Base-by-base conservation (phyloP, 768 basidiomycete species). In the Lactifluus volemus region DNA sequence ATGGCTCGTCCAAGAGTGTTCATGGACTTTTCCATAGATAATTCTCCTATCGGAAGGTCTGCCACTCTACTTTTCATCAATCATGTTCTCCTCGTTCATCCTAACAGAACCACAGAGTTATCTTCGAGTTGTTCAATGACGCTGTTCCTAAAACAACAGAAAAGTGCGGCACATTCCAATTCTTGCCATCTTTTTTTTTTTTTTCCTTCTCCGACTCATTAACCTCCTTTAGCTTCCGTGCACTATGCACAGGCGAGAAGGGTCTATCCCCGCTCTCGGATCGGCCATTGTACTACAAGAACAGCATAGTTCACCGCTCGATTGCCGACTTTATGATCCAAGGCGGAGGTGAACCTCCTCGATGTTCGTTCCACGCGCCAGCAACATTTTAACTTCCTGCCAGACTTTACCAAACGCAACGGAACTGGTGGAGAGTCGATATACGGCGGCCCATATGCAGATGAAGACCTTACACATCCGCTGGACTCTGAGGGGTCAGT, bases 381-480 rank as follows among this genome's bases (percentile, higher is more conserved):
- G 10, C 14, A 49, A 12, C 29, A 9, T 48, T 30, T 21, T 19
- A 42, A 19, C 34, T 12, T 10, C 29, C 6, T 34, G n/a, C 44
- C 11, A 82, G 89, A 92, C 72, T 89, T 90, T 63, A 89, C 88
- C 0, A 85, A 85, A 63, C 80, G 83, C 59, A 91, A 88, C 62
- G 89, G 91, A 7, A 81, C 79, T 2, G 91, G 91, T 25, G 89
- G 91, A 29, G 88, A 90, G 72, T 87, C 85, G 29, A 89, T 92
- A 56, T 92, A 90, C 67, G 88, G 88, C 0, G 78, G 78, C 6
- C 77, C 81, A 29, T 95, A 94, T 65, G 73, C 77, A 11, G 92
- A 95, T 68, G 92, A 95, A 72, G 82, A 91, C 69, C 74, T 92
- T 36, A 75, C 76, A 45, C 78, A 76, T 36, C 76, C 81, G 0